A percentile compares a stretch with the other conserved stretches of the same genome.
These are phyloP conservation scores for Hypsizygus ulmarius DNA, from an alignment of 1,284 basidiomycete genomes.

Conservation along the genomic window DNA sequence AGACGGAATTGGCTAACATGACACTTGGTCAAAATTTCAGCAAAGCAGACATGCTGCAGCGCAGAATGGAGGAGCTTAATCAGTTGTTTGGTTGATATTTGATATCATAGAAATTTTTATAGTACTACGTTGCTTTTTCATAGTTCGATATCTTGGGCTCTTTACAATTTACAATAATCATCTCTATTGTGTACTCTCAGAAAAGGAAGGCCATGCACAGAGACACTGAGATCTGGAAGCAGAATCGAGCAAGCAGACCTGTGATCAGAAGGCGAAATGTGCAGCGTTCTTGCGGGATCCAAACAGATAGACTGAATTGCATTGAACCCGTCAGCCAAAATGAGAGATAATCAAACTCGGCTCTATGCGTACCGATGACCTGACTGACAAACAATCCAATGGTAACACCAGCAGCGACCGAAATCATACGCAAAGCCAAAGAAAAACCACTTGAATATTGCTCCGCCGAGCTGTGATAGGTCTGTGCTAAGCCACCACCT, in stretches of 20 bases:
- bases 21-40: constrained; percentile 79
- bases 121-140: constrained; percentile 14
- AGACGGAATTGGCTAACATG: constrained; percentile 90
- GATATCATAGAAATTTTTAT: constrained; percentile 23
- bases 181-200: constrained; percentile 11
- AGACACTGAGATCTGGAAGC: neutral
- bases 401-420: constrained; percentile 84
- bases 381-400: constrained; percentile 81
- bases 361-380: constrained; percentile 45
- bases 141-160: constrained; percentile 14
- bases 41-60: constrained; percentile 80
- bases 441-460: constrained; percentile 70
- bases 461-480: constrained; percentile 58
- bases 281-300: constrained; percentile 71
- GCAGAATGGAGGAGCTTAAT: constrained; percentile 80
- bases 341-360: neutral
- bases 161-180: constrained; percentile 15
- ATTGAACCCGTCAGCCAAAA: neutral
- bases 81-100: constrained; percentile 54
- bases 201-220: constrained; percentile 1
- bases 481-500: constrained; percentile 77
- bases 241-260: neutral
- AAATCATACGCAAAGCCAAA: constrained; percentile 75
- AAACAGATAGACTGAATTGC: constrained; percentile 60
- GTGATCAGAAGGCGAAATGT: constrained; percentile 69